phyloP scores from a whole-genome alignment of 352 stramenopile genomes.

The Phytophthora multivora region DNA sequence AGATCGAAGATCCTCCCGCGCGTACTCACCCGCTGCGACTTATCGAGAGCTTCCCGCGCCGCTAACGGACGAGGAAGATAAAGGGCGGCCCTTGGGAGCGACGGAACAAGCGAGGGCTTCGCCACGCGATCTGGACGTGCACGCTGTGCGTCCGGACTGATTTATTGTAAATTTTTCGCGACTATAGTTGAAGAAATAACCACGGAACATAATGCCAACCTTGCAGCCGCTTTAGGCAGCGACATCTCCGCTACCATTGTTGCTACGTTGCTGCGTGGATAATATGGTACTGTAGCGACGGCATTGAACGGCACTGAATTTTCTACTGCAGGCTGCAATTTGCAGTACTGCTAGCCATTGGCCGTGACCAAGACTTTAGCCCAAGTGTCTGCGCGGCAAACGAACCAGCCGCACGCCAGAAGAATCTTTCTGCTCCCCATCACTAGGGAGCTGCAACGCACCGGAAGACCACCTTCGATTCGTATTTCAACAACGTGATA shows the following conservation, averaged over 20 bases:
- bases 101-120: slow-evolving; percentile 6
- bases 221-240: slow-evolving; percentile 7
- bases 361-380: no score
- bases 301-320: no score
- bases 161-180: slow-evolving; percentile 33
- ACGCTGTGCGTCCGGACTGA: slow-evolving; percentile 8
- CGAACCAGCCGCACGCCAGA: slow-evolving; percentile 1
- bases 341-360: no score
- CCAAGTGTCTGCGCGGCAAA: no score
- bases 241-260: neutral
- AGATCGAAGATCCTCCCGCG: slow-evolving; percentile 32
- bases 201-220: slow-evolving; percentile 7
- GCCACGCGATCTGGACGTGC: neutral
- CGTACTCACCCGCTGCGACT: slow-evolving; percentile 31
- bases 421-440: neutral
- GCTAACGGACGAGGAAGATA: slow-evolving; percentile 11
- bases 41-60: slow-evolving; percentile 43
- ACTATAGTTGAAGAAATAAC: slow-evolving; percentile 19
- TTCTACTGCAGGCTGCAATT: no score
- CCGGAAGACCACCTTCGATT: no score
- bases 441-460: neutral
- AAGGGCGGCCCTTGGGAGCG: slow-evolving; percentile 8
- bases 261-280: neutral
- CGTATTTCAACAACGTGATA: no score
- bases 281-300: no score